A percentile compares a stretch with the other conserved stretches of the same genome.
phyloP scores from a whole-genome alignment of 2,329 filamentous ascomycete species.

The Trichoderma sp. region DNA sequence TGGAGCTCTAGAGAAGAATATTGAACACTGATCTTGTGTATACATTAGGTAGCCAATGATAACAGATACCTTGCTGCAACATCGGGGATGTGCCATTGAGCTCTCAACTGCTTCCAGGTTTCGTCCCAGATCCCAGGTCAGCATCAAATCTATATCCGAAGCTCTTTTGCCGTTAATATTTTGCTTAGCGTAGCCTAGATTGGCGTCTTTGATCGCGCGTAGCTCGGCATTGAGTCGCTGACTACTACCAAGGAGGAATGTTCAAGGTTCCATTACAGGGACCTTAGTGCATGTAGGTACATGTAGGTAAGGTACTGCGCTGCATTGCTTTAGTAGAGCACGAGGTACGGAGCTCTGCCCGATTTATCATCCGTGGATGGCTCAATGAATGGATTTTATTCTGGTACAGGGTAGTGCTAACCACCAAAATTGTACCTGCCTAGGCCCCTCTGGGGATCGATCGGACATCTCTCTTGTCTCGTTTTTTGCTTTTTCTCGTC shows the following conservation, averaged over 20 bases:
- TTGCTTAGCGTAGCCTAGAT: background rate
- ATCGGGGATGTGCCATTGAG: background rate
- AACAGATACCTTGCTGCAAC: background rate
- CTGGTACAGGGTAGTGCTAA: too few relatives aligned
- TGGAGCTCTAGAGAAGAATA: background rate
- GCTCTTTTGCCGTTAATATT: background rate
- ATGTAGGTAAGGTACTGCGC: too few relatives aligned
- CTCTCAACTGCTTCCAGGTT: background rate
- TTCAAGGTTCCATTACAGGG: background rate
- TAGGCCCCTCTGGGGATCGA: background rate
- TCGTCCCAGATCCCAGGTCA: background rate
- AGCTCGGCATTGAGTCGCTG: background rate
- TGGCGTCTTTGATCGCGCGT: background rate
- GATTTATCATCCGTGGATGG: too few relatives aligned
- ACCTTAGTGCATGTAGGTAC: background rate
- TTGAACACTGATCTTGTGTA: background rate
- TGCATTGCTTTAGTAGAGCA: too few relatives aligned
- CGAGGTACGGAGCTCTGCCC: too few relatives aligned
- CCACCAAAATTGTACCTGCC: background rate
- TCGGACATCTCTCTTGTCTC: background rate
- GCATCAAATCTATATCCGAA: background rate
- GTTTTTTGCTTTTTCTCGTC: background rate
- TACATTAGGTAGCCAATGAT: background rate
- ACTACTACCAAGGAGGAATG: background rate
- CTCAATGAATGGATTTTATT: too few relatives aligned